Base-by-base conservation (phyloP, 2,329 filamentous ascomycete species). In the Colletotrichum tabaci region DNA sequence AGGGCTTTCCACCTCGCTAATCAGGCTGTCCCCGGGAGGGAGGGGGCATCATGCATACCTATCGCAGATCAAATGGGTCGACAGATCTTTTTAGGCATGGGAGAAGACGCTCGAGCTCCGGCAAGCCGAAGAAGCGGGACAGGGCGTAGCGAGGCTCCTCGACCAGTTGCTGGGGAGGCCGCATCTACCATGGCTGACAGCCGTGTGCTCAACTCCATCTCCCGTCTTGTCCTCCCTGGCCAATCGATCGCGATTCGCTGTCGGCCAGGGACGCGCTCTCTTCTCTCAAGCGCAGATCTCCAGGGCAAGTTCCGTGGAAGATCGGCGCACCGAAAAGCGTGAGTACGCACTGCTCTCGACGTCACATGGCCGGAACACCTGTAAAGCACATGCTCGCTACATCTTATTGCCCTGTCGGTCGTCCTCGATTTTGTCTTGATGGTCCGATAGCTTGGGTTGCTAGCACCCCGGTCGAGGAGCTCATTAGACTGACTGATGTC, bases 321-420 rank as follows among this genome's bases (percentile, higher is more conserved):
- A 68, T 68, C 52, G 26, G 68, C 68, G 46, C n/a, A 47, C 42
- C 38, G 23, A 64, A 38, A 23, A 71, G 57, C 35, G 30, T 57
- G 57, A 50, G 46, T n/a, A 65, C 40, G 44, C 57, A 55, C 52
- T 44, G 56, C 49, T 15, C 42, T 40, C 44, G 26, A 40, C 38
- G n/a, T 35, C 50, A 35, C 42, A 57, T 47, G 62, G 67, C 55
- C 23, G 49, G 65, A 58, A 53, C 68, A 68, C 58, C 58, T 68
- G 52, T 46, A 42, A 60, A 68, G 44, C 68, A 71, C 65, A 64
- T 68, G 68, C 38, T 58, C 63, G 53, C 64, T 50, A 62, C 44
- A 21, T 61, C 23, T 23, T 23, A 30, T 15, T 61, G 49, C 38
- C 9, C 30, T 47, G 21, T 46, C 21, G 35, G 26, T 46, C 30